Percentiles rank a stretch among this genome's conserved stretches.
Evolutionary conservation across 768 basidiomycete genomes (phyloP).

Genomic region (Antrodiella citrinella): DNA sequence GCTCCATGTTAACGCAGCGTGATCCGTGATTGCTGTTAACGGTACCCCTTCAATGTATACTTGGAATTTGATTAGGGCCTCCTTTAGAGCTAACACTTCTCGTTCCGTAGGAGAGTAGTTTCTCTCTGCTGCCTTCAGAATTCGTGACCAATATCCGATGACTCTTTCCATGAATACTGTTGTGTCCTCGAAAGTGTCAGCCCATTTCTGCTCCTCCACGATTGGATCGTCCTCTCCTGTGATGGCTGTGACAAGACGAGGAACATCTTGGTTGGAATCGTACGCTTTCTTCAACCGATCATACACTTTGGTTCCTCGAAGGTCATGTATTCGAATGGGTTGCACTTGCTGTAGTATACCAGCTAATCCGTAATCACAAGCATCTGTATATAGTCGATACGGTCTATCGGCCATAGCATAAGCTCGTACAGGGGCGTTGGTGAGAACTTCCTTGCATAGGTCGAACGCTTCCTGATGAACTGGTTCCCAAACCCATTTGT

Average conservation of each 20-base stretch:
- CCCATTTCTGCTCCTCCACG: slow-evolving; percentile 10
- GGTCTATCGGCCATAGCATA: slow-evolving; percentile 22
- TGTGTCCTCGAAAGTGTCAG: slow-evolving; percentile 14
- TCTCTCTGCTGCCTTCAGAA: slow-evolving; percentile 16
- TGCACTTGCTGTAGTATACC: slow-evolving; percentile 18
- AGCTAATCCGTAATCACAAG: slow-evolving; percentile 16
- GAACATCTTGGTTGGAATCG: slow-evolving; percentile 5
- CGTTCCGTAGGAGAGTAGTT: slow-evolving; percentile 31
- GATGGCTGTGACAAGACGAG: slow-evolving; percentile 7
- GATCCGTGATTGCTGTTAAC: slow-evolving; percentile 20
- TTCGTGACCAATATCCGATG: slow-evolving; percentile 19
- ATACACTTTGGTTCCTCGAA: slow-evolving; percentile 16
- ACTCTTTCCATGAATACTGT: slow-evolving; percentile 17
- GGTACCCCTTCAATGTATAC: slow-evolving; percentile 28
- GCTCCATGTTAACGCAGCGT: slow-evolving; percentile 18
- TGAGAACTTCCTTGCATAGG: slow-evolving; percentile 22
- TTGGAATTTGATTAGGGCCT: slow-evolving; percentile 30
- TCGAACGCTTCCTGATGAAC: slow-evolving; percentile 22
- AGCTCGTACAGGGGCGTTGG: slow-evolving; percentile 24
- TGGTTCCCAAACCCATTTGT: slow-evolving; percentile 16
- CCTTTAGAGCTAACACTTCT: slow-evolving; percentile 31
- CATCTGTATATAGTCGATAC: slow-evolving; percentile 30
- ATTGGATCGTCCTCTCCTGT: slow-evolving; percentile 2
- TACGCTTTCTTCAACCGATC: slow-evolving; percentile 10
- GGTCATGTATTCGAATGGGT: slow-evolving; percentile 10